Percentiles rank a stretch among this genome's conserved stretches.
These are phyloP conservation scores for Cladosporium sp. DNA, from an alignment of 2,329 filamentous ascomycete species.

Conservation along the genomic window DNA sequence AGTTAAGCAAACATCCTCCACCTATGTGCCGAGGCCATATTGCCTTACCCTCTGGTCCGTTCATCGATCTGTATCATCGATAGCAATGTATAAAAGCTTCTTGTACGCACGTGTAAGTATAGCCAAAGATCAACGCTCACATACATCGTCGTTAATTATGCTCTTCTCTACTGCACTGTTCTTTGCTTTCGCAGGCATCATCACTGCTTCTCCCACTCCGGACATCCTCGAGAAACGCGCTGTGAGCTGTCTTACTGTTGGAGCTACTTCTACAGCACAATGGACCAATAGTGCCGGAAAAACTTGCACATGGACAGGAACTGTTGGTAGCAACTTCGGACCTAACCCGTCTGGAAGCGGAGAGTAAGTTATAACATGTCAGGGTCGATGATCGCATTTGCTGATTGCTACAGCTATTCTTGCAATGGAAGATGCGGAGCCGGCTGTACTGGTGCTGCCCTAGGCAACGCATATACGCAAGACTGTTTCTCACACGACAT, in stretches of 20 bases:
- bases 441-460: slow-evolving; percentile 45
- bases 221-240: slow-evolving; percentile 19
- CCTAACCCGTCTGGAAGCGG: slow-evolving; percentile 43
- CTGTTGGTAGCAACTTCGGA: slow-evolving; percentile 53
- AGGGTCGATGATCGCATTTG: not conserved
- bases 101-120: not conserved
- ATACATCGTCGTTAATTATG: not conserved
- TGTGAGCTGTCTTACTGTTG: slow-evolving; percentile 44
- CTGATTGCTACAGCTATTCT: slow-evolving; percentile 42
- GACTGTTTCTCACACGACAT: slow-evolving; percentile 55
- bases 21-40: not conserved
- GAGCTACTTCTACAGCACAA: slow-evolving; percentile 45
- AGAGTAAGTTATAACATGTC: slow-evolving; percentile 41
- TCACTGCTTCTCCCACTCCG: not conserved
- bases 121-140: not conserved
- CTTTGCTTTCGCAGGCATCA: not conserved
- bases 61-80: not conserved
- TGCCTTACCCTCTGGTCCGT: not conserved
- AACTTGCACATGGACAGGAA: slow-evolving; percentile 46
- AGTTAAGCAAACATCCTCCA: not conserved
- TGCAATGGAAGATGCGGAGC: slow-evolving; percentile 53
- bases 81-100: not conserved
- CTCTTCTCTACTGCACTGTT: not conserved
- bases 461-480: slow-evolving; percentile 53
- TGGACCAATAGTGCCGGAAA: slow-evolving; percentile 49